Conservation (phyloP, 1,284 basidiomycete species). For the Cystobasidium pallidum region DNA sequence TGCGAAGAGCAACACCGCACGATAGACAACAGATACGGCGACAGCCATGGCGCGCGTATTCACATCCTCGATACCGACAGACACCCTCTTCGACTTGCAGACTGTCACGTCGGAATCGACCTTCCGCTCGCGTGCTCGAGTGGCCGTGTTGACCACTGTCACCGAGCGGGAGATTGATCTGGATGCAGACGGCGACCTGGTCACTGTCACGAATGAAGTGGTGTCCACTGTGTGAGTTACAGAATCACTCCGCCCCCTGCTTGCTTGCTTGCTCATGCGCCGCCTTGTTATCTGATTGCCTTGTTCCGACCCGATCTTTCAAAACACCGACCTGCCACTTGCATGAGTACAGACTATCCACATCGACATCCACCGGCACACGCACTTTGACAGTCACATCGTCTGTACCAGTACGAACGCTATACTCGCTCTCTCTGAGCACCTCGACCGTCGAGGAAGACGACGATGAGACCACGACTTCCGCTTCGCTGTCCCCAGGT, state of each 20-base stretch:
- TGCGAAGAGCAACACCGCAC: not conserved
- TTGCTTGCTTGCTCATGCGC: not conserved
- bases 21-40: not conserved
- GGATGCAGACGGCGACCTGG: slow-evolving; percentile 20
- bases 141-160: not conserved
- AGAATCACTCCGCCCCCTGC: not conserved
- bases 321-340: not conserved
- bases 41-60: slow-evolving; percentile 16
- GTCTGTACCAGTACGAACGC: slow-evolving; percentile 26
- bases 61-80: slow-evolving; percentile 19
- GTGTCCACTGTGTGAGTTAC: slow-evolving; percentile 1
- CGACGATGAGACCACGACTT: slow-evolving; percentile 2
- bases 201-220: slow-evolving; percentile 1
- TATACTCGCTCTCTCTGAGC: slow-evolving; percentile 21
- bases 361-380: slow-evolving; percentile 17
- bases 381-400: slow-evolving; percentile 1
- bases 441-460: slow-evolving; percentile 11
- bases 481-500: not conserved
- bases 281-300: not conserved
- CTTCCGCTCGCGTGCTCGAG: not conserved
- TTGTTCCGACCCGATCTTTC: not conserved
- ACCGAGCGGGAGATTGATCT: not conserved
- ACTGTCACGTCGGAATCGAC: slow-evolving; percentile 4
- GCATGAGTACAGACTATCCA: slow-evolving; percentile 3
- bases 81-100: slow-evolving; percentile 6